Conservation (phyloP, 345 rosid genomes). For the Cardiospermum halicacabum region DNA sequence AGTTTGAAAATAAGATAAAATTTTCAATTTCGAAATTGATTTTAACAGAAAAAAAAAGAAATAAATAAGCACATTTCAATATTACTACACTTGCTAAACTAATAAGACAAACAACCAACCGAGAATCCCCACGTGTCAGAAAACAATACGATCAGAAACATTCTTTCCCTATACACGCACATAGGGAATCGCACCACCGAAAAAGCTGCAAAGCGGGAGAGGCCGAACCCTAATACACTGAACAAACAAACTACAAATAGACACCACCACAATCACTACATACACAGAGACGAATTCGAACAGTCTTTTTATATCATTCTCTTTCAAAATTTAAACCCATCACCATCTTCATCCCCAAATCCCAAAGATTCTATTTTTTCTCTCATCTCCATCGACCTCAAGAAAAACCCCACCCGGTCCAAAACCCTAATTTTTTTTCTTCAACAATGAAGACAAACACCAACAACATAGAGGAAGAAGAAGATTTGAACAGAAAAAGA, state of each 20-base stretch:
- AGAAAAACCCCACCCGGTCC: background rate
- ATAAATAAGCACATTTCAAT: no score
- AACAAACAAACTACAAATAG: background rate
- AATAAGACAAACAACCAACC: no score
- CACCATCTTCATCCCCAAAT: background rate
- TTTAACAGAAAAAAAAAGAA: no score
- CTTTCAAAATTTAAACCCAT: constrained; percentile 13
- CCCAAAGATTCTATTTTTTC: background rate
- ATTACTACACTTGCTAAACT: no score
- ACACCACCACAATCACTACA: background rate
- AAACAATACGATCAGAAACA: background rate
- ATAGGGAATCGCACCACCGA: background rate
- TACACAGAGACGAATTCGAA: constrained; percentile 15
- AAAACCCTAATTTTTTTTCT: constrained; percentile 2
- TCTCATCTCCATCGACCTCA: background rate
- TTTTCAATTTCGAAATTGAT: no score
- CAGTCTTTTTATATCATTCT: background rate
- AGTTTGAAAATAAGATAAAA: no score
- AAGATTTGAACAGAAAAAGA: constrained; percentile 7
- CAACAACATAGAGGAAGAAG: background rate
- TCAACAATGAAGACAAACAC: no score
- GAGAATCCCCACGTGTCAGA: no score
- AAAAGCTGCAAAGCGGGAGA: background rate
- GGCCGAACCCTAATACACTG: background rate
- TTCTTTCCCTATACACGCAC: background rate